Evolutionary conservation across 345 rosid genomes (phyloP), one percentile per base, ranked within the genome.

Genomic region (Corchorus capsularis): DNA sequence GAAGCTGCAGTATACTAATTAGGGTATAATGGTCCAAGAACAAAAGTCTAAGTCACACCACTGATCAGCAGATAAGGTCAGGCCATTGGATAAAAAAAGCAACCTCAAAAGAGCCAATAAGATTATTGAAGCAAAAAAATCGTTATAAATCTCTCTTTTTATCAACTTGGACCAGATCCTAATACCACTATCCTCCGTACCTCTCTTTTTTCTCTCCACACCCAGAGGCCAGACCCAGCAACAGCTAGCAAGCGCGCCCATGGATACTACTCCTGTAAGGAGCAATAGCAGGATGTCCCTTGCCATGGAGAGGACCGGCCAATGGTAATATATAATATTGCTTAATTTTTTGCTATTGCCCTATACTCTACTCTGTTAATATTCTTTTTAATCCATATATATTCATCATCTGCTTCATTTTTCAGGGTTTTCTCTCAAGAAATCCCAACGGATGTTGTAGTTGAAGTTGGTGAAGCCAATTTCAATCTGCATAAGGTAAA

Each of bases 361-460:
- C 27, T 27, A 27, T 27, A 27, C 27, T 27, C 27, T 27, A 27
- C 27, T 27, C 27, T 27, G 27, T 27, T 27, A 27, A 27, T 27
- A 27, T 27, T 27, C n/a, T 27, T 27, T 27, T 27, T 27, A 27
- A 27, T 27, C 27, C 1, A 27, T 27, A 27, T 27, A n/a, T 1
- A 27, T 27, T 27, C 27, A 27, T 27, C 27, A 27, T 27, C 0
- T 27, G 27, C 1, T 27, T 27, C 27, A 27, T 27, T 27, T 73
- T 74, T 66, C 86, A 95, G 99, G 99, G 92, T 93, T 62, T 91
- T 91, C 79, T 89, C 98, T 63, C 97, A 92, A 79, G 98, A 91
- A 12, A 89, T 93, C 46, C 98, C 99, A 0, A 81, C 87, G 5
- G 99, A 96, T 77, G 88, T 95, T 65, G 77, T 88, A 2, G 89